Evolutionary conservation across 1,284 basidiomycete species (phyloP).

Genomic region (Blastosporella zonata): DNA sequence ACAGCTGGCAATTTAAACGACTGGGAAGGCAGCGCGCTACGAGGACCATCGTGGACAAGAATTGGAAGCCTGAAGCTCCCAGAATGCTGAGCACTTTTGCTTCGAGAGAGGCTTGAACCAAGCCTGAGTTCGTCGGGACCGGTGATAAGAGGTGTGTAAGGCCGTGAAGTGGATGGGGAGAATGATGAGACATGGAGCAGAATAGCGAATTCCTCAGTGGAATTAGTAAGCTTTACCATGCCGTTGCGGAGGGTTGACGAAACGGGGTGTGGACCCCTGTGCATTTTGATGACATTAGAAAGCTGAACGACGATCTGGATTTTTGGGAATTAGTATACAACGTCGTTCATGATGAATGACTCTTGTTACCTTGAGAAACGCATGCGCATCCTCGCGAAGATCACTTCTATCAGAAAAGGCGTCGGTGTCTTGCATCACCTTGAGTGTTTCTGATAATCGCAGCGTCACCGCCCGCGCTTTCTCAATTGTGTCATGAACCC

Average conservation of each 20-base stretch:
- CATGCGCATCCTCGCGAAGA: conserved; percentile 66
- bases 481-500: conserved; percentile 49
- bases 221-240: conserved; percentile 70
- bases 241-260: conserved; percentile 57
- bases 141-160: conserved; percentile 56
- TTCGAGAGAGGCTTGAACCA: conserved; percentile 56
- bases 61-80: conserved; percentile 39
- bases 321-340: not conserved
- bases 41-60: conserved; percentile 41
- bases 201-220: conserved; percentile 77
- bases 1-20: conserved; percentile 42
- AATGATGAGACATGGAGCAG: conserved; percentile 79
- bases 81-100: conserved; percentile 52
- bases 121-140: conserved; percentile 40
- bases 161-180: conserved; percentile 51
- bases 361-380: conserved; percentile 64
- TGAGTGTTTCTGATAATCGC: conserved; percentile 52
- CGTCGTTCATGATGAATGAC: not conserved
- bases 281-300: conserved; percentile 61
- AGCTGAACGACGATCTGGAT: conserved; percentile 63
- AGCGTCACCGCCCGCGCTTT: conserved; percentile 57
- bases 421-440: conserved; percentile 47
- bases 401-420: conserved; percentile 48
- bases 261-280: conserved; percentile 52
- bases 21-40: conserved; percentile 54